Percentiles rank a stretch among this genome's conserved stretches.
Evolutionary conservation across 306 rosid species (phyloP).

Genomic region (Prunus campanulata): DNA sequence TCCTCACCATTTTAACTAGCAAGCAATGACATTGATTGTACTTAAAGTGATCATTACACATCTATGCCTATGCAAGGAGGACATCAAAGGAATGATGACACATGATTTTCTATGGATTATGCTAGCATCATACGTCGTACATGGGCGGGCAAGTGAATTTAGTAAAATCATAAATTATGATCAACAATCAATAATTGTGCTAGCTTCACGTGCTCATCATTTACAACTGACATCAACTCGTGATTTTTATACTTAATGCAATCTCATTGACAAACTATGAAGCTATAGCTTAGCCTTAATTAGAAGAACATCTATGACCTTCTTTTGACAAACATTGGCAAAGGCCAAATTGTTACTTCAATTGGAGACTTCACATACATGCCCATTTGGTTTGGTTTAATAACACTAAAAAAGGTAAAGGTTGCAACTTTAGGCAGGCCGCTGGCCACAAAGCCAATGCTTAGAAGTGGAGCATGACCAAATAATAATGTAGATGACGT

Average conservation of each 20-base stretch:
- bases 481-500: conserved; percentile 16
- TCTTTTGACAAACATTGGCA: not conserved
- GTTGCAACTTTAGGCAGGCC: not conserved
- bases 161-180: no score
- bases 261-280: not conserved
- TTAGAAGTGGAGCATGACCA: conserved; percentile 17
- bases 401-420: conserved; percentile 3
- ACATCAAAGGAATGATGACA: no score
- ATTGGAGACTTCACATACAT: not conserved
- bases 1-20: not conserved
- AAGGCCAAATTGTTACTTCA: conserved; percentile 1
- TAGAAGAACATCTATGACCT: not conserved
- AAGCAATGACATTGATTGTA: not conserved
- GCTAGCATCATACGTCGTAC: no score
- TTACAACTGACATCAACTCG: no score
- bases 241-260: no score
- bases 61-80: no score
- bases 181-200: no score
- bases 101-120: no score
- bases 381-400: conserved; percentile 2
- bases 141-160: no score
- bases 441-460: not conserved
- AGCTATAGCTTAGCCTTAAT: not conserved
- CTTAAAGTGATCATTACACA: not conserved
- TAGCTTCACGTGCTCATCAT: no score